Percentiles rank a stretch among this genome's conserved stretches.
Evolutionary conservation across 805 yeast species (phyloP).

Genomic region (Cephaloascus fragrans): DNA sequence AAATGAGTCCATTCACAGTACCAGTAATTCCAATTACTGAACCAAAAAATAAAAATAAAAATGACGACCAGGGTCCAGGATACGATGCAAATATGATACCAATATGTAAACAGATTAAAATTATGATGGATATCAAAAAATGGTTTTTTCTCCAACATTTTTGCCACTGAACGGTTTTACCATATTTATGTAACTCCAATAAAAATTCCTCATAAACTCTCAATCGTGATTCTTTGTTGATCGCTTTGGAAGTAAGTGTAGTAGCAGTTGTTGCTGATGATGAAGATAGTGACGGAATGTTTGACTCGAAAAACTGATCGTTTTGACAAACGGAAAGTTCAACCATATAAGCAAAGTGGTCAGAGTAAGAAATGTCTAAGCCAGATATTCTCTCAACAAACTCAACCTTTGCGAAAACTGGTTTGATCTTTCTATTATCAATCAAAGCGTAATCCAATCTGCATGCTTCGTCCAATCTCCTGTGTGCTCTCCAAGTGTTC

Average conservation of each 20-base stretch:
- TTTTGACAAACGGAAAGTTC: not conserved
- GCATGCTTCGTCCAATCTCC: constrained; percentile 61
- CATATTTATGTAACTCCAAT: constrained; percentile 33
- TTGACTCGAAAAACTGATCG: not conserved
- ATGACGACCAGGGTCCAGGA: constrained; percentile 51
- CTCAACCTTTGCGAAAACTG: constrained; percentile 55
- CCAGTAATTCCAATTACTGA: constrained; percentile 57
- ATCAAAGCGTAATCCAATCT: constrained; percentile 85
- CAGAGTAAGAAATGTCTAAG: constrained; percentile 71
- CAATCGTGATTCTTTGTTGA: too few relatives aligned
- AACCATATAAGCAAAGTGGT: constrained; percentile 75
- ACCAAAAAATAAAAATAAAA: constrained; percentile 52
- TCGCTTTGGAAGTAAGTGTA: constrained; percentile 3
- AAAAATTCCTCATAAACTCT: constrained; percentile 42
- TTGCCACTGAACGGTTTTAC: constrained; percentile 45
- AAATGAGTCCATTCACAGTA: constrained; percentile 64
- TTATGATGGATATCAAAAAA: constrained; percentile 44
- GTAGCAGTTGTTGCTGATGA: constrained; percentile 2
- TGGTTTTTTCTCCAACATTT: constrained; percentile 56
- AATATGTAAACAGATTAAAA: constrained; percentile 44
- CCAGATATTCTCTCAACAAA: constrained; percentile 65
- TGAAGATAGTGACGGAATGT: constrained; percentile 3
- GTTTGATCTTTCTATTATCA: constrained; percentile 43
- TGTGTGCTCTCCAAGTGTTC: constrained; percentile 72
- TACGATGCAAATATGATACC: constrained; percentile 50